A percentile compares a stretch with the other conserved stretches of the same genome.
Evolutionary conservation across 2,329 filamentous ascomycete species (phyloP).

Genomic region (Pezicula rhizophila): DNA sequence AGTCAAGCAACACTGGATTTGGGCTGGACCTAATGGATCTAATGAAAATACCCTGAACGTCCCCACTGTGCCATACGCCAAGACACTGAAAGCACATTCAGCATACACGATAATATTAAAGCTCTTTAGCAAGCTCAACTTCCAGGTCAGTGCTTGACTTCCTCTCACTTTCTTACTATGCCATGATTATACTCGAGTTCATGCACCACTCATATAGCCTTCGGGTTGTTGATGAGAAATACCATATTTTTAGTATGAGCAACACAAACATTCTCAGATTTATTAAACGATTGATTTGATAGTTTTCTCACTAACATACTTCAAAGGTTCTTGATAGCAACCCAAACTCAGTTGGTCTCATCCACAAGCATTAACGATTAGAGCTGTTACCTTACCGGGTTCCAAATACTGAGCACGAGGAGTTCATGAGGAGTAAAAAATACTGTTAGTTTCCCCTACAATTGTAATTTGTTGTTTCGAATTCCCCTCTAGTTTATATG

Average conservation of each 20-base stretch:
- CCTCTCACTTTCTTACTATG: conserved; percentile 29
- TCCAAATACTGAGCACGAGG: no score
- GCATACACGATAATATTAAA: conserved; percentile 80
- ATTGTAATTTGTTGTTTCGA: no score
- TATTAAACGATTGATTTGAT: not conserved
- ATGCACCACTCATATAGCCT: conserved; percentile 99
- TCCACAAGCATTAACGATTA: no score
- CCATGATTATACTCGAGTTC: conserved; percentile 94
- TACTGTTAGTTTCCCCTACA: no score
- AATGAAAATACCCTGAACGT: conserved; percentile 27
- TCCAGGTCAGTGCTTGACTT: conserved; percentile 61
- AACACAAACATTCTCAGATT: conserved; percentile 15
- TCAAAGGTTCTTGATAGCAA: no score
- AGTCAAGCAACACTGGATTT: conserved; percentile 14
- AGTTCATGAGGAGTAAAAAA: no score
- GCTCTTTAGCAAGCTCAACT: conserved; percentile 81
- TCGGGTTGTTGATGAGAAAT: conserved; percentile 85
- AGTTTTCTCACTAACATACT: not conserved
- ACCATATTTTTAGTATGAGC: conserved; percentile 79
- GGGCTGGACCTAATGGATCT: conserved; percentile 33
- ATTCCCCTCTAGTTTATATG: no score
- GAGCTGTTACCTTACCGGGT: no score
- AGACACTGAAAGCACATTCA: conserved; percentile 72
- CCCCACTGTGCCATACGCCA: conserved; percentile 62
- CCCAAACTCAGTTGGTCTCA: no score